phyloP scores from a whole-genome alignment of 169 alveolate species.

The Plasmodium billcollinsi region DNA sequence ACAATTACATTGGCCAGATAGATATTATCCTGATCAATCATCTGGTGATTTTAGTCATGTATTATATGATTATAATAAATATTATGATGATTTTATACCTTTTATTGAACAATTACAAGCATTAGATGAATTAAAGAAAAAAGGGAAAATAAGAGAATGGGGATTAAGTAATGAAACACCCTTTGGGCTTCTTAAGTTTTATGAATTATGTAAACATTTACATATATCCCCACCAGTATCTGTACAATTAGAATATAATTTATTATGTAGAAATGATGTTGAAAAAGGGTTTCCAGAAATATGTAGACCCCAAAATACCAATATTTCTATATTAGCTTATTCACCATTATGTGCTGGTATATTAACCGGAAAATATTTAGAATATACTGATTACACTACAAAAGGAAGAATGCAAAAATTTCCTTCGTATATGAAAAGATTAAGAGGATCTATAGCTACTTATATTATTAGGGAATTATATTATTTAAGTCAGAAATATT shows the following conservation, averaged over 20 bases:
- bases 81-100: constrained; percentile 65
- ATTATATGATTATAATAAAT: constrained; percentile 79
- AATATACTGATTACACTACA: constrained; percentile 87
- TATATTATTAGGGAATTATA: constrained; percentile 85
- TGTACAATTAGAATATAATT: constrained; percentile 85
- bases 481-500: constrained; percentile 83
- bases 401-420: constrained; percentile 86
- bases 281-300: constrained; percentile 90
- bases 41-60: constrained; percentile 86
- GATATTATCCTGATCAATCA: constrained; percentile 87
- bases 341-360: constrained; percentile 90
- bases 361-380: constrained; percentile 89
- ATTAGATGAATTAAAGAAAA: constrained; percentile 76
- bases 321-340: constrained; percentile 82
- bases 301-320: constrained; percentile 88
- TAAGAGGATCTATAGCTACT: constrained; percentile 90
- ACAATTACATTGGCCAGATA: constrained; percentile 91
- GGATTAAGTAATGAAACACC: constrained; percentile 91
- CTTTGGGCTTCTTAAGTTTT: constrained; percentile 84
- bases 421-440: constrained; percentile 89
- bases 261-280: constrained; percentile 87
- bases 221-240: constrained; percentile 85
- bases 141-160: constrained; percentile 90
- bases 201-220: constrained; percentile 76
- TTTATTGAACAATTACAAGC: constrained; percentile 89